Base-by-base conservation (phyloP, 2,329 filamentous ascomycete species). In the Beauveria australis region DNA sequence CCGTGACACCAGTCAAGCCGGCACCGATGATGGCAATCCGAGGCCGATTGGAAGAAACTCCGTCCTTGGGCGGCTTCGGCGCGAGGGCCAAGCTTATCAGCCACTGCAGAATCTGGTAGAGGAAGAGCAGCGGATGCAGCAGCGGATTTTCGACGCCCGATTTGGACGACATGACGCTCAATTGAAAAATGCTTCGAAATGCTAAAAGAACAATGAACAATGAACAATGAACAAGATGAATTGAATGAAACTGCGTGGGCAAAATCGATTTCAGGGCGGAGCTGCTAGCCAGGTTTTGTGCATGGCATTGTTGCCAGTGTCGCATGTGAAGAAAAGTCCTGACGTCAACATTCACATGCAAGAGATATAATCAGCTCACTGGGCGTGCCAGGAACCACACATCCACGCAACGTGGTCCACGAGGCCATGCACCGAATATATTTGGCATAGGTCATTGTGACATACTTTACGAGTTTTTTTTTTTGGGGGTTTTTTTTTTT, bases 1-100 rank as follows among this genome's bases (percentile, higher is more conserved):
- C 85, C 1, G 89, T 90, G 2, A 94, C 85, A 4, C 91, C 82
- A 0, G 82, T 94, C 59, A 95, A 78, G 1, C 88, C 87, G 30
- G 87, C 85, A 2, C 88, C 87, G 64, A 91, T 85, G 37, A 90
- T 77, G 2, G 87, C 88, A 60, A 91, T 79, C 62, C 81, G 86
- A 16, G 89, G 87, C 30, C 86, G 77, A 14, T 76, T 75, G n/a
- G 89, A 75, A 7, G 78, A 75, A 0, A 77, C 73, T 63, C 80
- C 76, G 0, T 85, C 82, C 2, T 81, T 78, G 0, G 89, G 90
- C 5, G 90, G 86, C 5, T 75, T 78, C 0, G 91, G 90, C 0
- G 90, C 86, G 56, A 95, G 82, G 37, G 91, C 66, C 65, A 80
- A 80, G 66, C 81, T 78, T 1, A 88, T 75, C 8, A 89, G 64